These are phyloP conservation scores for Colletotrichum liriopes DNA, from an alignment of 2,329 filamentous ascomycete genomes.

Conservation along the genomic window DNA sequence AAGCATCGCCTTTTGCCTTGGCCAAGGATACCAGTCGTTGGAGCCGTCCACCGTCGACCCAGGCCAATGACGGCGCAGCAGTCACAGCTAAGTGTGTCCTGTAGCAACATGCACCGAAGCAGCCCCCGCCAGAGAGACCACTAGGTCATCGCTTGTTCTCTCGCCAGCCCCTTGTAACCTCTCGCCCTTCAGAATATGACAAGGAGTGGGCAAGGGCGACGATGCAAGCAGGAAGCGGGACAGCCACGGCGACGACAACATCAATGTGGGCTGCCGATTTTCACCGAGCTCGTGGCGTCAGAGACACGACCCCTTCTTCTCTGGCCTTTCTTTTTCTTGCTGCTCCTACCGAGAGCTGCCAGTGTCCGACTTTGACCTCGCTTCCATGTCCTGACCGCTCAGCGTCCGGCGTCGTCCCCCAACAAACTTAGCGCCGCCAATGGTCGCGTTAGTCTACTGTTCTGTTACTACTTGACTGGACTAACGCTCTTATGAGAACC, in stretches of 20 bases:
- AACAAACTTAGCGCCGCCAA: slow-evolving; percentile 18
- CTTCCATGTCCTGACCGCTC: slow-evolving; percentile 15
- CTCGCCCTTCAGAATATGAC: background rate
- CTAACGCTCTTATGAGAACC: slow-evolving; percentile 13
- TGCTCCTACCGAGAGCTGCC: slow-evolving; percentile 10
- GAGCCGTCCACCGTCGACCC: background rate
- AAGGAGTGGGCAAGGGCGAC: background rate
- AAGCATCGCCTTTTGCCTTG: background rate
- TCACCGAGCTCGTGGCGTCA: slow-evolving; percentile 22
- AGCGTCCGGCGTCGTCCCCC: background rate
- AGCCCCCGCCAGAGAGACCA: background rate
- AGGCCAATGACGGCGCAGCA: background rate
- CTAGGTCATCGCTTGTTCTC: slow-evolving; percentile 19
- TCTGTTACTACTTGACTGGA: slow-evolving; percentile 15
- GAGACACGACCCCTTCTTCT: slow-evolving; percentile 2
- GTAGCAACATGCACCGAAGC: background rate
- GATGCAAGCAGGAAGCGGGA: slow-evolving; percentile 23
- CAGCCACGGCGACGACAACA: slow-evolving; percentile 1
- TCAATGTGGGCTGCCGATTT: slow-evolving; percentile 21
- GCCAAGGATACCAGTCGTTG: too few relatives aligned
- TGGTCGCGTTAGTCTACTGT: background rate
- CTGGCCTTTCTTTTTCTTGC: slow-evolving; percentile 10
- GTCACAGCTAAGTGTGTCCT: background rate
- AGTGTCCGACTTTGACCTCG: background rate
- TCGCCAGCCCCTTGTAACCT: slow-evolving; percentile 6